Evolutionary conservation across 2,329 filamentous ascomycete species (phyloP).

Genomic region (Capronia americana): DNA sequence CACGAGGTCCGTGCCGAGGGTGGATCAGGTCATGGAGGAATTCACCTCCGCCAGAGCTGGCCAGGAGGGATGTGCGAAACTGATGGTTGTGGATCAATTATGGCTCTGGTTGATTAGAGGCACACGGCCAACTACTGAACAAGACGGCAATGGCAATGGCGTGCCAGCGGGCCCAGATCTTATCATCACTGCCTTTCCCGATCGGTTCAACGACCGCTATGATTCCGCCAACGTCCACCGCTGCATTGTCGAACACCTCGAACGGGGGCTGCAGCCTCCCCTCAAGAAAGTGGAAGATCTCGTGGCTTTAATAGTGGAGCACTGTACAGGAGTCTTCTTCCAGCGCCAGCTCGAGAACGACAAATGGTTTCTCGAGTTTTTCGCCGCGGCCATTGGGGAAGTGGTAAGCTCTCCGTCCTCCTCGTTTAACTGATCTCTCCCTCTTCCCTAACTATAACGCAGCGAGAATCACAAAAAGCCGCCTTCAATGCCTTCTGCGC

Average conservation of each 20-base stretch:
- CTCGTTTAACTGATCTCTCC: neutral
- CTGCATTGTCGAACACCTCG: constrained; percentile 24
- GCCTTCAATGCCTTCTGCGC: constrained; percentile 18
- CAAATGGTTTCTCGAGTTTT: constrained; percentile 28
- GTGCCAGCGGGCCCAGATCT: constrained; percentile 15
- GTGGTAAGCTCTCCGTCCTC: constrained; percentile 3
- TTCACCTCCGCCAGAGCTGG: neutral
- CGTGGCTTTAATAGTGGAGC: constrained; percentile 18
- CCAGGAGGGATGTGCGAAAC: constrained; percentile 1
- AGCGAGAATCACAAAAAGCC: constrained; percentile 14
- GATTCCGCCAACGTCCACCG: constrained; percentile 22
- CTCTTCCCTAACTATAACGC: neutral
- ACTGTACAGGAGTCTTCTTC: constrained; percentile 25
- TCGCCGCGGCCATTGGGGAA: constrained; percentile 16
- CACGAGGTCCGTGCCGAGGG: constrained; percentile 2
- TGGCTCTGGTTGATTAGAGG: constrained; percentile 11
- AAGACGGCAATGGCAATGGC: constrained; percentile 7
- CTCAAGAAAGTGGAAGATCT: constrained; percentile 21
- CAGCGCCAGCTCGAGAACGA: constrained; percentile 23
- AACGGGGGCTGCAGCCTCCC: constrained; percentile 17
- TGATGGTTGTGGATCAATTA: constrained; percentile 9
- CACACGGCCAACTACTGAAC: constrained; percentile 4
- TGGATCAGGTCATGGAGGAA: constrained; percentile 8
- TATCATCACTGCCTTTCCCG: constrained; percentile 22
- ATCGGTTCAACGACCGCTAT: constrained; percentile 18